A percentile compares a stretch with the other conserved stretches of the same genome.
These are phyloP conservation scores for Ophiostoma quercus DNA, from an alignment of 2,329 filamentous ascomycete genomes.

Conservation along the genomic window DNA sequence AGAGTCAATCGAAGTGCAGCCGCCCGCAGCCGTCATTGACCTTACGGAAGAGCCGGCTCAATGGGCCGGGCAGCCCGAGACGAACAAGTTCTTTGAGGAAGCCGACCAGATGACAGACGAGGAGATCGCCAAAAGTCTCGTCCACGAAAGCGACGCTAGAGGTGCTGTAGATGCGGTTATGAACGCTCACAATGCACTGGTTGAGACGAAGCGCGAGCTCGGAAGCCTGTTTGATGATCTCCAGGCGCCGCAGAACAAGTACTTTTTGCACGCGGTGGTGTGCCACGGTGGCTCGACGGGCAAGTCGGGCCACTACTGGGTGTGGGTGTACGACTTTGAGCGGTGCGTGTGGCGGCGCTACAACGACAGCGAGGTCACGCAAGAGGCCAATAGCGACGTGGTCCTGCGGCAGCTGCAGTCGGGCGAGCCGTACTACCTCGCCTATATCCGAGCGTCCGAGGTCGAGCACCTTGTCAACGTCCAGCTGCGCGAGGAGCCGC, in stretches of 20 bases:
- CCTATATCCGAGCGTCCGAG: conserved; percentile 34
- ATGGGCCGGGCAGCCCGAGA: neutral
- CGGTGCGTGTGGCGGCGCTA: conserved; percentile 82
- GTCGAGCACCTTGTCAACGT: conserved; percentile 31
- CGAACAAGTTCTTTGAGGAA: conserved; percentile 16
- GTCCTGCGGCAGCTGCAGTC: conserved; percentile 65
- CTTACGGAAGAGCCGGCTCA: neutral
- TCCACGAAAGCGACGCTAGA: conserved; percentile 2
- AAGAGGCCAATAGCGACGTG: conserved; percentile 57
- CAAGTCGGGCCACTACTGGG: conserved; percentile 86
- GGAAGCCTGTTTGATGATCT: conserved; percentile 57
- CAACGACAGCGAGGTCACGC: conserved; percentile 79
- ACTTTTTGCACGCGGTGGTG: conserved; percentile 85
- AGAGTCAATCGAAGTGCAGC: conserved; percentile 33
- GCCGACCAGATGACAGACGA: conserved; percentile 14
- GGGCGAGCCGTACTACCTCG: conserved; percentile 59
- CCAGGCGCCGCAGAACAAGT: conserved; percentile 54
- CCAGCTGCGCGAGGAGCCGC: conserved; percentile 23
- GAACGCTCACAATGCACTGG: neutral
- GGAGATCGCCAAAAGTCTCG: conserved; percentile 19
- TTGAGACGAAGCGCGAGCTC: conserved; percentile 34
- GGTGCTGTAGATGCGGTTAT: neutral
- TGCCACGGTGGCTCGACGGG: conserved; percentile 70
- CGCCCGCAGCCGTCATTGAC: neutral
- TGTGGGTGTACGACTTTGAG: conserved; percentile 89